Evolutionary conservation across 257 asterid genomes (phyloP).

Genomic region (Solanum gracilifrons): DNA sequence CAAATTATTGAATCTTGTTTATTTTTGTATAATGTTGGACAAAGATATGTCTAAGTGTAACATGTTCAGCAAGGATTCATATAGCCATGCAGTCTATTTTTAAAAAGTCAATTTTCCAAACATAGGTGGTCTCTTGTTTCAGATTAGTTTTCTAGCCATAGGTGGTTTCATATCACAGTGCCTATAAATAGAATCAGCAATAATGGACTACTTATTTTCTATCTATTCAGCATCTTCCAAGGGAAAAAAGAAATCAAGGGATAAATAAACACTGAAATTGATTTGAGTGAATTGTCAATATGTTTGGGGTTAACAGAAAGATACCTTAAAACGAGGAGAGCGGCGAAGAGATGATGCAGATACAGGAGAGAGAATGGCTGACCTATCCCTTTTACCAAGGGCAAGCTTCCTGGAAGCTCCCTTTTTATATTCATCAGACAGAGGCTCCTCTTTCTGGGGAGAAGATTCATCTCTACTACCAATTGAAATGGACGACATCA

Average conservation of each 20-base stretch:
- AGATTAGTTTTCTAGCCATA: background rate
- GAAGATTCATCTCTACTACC: conserved; percentile 39
- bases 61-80: background rate
- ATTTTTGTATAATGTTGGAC: background rate
- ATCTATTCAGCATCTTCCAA: background rate
- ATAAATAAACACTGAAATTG: background rate
- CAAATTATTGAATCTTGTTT: background rate
- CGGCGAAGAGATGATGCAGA: conserved; percentile 57
- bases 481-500: conserved; percentile 47
- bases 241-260: background rate
- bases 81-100: background rate
- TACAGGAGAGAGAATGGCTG: conserved; percentile 33
- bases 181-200: background rate
- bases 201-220: background rate
- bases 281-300: background rate
- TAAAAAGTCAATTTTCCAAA: background rate
- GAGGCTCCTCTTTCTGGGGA: conserved; percentile 22
- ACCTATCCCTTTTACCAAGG: conserved; percentile 19
- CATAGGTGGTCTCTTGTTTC: background rate
- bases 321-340: conserved; percentile 62
- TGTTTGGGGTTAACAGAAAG: background rate
- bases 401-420: conserved; percentile 28
- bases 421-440: conserved; percentile 14
- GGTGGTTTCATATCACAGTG: background rate
- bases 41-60: background rate